Conservation (phyloP, 495 filamentous ascomycete species). For the Aspergillus indologenus region DNA sequence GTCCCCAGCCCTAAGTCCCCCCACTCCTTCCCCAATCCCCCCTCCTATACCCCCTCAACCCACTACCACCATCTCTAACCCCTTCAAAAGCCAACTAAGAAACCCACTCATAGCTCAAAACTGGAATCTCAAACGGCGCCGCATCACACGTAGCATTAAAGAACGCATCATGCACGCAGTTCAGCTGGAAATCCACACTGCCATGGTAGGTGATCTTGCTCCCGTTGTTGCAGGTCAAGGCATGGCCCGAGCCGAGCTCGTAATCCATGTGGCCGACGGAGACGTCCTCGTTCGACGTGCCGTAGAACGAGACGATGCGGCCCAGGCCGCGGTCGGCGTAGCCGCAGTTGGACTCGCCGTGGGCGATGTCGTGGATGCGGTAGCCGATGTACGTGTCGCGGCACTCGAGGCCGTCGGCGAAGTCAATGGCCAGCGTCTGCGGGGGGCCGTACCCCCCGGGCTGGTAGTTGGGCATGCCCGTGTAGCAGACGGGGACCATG, state of each 20-base stretch:
- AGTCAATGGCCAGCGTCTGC: slow-evolving; percentile 32
- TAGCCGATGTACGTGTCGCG: slow-evolving; percentile 37
- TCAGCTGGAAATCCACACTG: slow-evolving; percentile 27
- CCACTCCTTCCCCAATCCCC: too few relatives aligned
- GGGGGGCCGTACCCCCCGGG: slow-evolving; percentile 37
- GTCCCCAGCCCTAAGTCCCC: too few relatives aligned
- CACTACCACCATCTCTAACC: too few relatives aligned
- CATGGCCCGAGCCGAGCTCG: slow-evolving; percentile 34
- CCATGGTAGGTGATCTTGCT: slow-evolving; percentile 36
- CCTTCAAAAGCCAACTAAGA: too few relatives aligned
- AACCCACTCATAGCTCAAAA: slow-evolving; percentile 34
- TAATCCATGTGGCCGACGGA: slow-evolving; percentile 32
- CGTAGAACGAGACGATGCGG: slow-evolving; percentile 35
- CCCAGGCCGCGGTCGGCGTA: slow-evolving; percentile 33
- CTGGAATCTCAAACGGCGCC: slow-evolving; percentile 29
- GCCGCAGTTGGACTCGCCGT: slow-evolving; percentile 34
- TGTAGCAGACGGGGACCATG: slow-evolving; percentile 34
- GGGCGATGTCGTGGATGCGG: slow-evolving; percentile 34
- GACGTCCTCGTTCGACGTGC: slow-evolving; percentile 23
- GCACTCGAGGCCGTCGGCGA: slow-evolving; percentile 33
- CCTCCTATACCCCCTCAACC: too few relatives aligned
- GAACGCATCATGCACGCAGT: slow-evolving; percentile 27
- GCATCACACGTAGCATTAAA: slow-evolving; percentile 38
- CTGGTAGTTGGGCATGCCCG: slow-evolving; percentile 37
- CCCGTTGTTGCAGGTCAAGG: slow-evolving; percentile 32